These are phyloP conservation scores for Ramaria sp. DNA, from an alignment of 768 basidiomycete species.

Conservation along the genomic window DNA sequence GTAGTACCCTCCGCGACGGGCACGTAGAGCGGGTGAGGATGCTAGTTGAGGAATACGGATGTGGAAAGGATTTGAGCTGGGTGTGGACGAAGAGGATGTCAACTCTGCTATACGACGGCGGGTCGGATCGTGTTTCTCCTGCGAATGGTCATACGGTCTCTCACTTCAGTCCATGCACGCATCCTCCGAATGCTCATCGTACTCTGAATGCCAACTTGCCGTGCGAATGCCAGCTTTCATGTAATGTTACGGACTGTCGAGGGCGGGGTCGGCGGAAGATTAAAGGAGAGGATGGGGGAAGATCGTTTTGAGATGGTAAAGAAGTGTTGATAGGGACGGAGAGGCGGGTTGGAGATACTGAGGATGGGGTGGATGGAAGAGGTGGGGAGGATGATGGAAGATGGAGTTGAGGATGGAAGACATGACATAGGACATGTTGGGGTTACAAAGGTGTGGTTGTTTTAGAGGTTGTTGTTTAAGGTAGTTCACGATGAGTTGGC, in stretches of 20 bases:
- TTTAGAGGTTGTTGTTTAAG: no score
- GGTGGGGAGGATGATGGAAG: not conserved
- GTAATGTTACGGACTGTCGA: no score
- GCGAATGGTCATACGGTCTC: not conserved
- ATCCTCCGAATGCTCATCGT: no score
- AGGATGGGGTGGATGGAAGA: not conserved
- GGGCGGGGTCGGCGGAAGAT: not conserved
- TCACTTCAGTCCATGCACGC: no score
- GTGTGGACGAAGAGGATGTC: not conserved
- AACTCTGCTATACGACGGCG: not conserved
- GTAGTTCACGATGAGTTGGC: no score
- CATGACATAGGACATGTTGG: not conserved
- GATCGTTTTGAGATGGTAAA: not conserved
- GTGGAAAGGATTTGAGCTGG: not conserved
- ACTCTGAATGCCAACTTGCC: no score
- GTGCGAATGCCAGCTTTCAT: no score
- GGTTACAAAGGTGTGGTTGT: no score
- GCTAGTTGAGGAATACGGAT: slow-evolving; percentile 5
- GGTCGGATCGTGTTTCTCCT: not conserved
- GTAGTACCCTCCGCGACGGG: not conserved
- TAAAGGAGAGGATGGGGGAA: not conserved
- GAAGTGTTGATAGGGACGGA: not conserved
- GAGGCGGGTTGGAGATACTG: not conserved
- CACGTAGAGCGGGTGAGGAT: not conserved
- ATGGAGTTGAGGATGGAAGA: not conserved